Base-by-base conservation (phyloP, 192 early-diverging fungal genomes). In the Podila verticillata region DNA sequence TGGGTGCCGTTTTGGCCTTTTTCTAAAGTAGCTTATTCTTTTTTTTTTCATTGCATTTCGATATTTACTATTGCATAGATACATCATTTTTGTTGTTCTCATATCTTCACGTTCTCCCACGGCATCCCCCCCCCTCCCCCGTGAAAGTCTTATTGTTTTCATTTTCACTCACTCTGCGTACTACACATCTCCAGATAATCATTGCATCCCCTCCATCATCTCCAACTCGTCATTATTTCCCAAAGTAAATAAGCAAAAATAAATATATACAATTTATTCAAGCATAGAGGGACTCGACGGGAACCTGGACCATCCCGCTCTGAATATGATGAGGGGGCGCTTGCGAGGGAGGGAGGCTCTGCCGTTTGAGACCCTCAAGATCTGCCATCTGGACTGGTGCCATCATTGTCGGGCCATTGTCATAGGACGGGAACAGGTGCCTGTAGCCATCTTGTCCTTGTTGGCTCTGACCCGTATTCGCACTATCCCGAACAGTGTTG, bases 331-430 rank as follows among this genome's bases (percentile, higher is more conserved):
- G 74, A 13, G 74, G 65, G 59, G 70, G 68, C 15, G 59, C 6
- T 20, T 61, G 67, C n/a, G n/a, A n/a, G 22, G 56, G 39, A 20
- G 59, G 24, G 4, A 51, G 68, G 19, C 60, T 29, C 10, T 47
- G 71, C 26, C 57, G 63, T 24, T 35, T 49, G 17, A 80, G 66
- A 2, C 77, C 77, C n/a, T 80, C 77, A 32, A 80, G 49, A 68
- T 80, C 77, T 7, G 72, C 77, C 35, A 68, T 72, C 51, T 80
- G 77, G 1, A 80, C 70, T 26, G 71, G 70, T 2, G 56, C 66
- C 59, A 72, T 72, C 39, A 80, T 58, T 5, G 69, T 66, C 0
- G 77, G 77, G 1, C 77, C 77, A 57, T 72, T 72, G 19, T 80
- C 77, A 30, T 80, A 80, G 0, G 62, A 49, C 34, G 63, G 31